Conservation (phyloP, 768 basidiomycete genomes). For the Kwoniella botswanensis region DNA sequence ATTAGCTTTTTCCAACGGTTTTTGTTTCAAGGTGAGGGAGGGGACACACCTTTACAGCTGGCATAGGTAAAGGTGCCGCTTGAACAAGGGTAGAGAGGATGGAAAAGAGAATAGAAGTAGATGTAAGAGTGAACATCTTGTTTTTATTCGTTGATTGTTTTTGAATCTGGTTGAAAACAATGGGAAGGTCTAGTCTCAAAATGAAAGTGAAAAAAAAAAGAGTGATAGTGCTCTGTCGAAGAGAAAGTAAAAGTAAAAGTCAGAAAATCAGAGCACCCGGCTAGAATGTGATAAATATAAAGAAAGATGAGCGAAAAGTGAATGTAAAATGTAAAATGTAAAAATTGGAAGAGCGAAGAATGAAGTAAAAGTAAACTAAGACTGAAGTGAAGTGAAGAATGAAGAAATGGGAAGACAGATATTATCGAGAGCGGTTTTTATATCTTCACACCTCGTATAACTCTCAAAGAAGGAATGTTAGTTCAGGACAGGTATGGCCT, state of each 20-base stretch:
- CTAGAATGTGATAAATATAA: slow-evolving; percentile 12
- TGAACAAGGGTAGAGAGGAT: slow-evolving; percentile 31
- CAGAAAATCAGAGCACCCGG: slow-evolving; percentile 25
- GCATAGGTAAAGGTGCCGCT: slow-evolving; percentile 36
- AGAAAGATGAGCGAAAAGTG: slow-evolving; percentile 21
- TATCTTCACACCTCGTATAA: background rate
- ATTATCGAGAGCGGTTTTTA: slow-evolving; percentile 8
- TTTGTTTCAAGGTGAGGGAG: too few species aligned
- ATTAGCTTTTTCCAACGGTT: too few species aligned
- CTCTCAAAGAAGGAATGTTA: background rate
- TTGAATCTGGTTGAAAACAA: background rate
- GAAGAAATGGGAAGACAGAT: background rate
- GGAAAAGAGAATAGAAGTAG: slow-evolving; percentile 30
- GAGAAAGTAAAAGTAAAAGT: slow-evolving; percentile 20
- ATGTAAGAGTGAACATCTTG: slow-evolving; percentile 34
- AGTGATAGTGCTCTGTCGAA: slow-evolving; percentile 25
- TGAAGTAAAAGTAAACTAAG: slow-evolving; percentile 8
- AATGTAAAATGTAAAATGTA: slow-evolving; percentile 9
- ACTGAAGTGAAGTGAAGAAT: slow-evolving; percentile 24
- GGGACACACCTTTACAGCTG: slow-evolving; percentile 30
- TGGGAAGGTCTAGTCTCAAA: background rate
- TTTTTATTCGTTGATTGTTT: slow-evolving; percentile 1
- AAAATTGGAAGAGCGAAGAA: slow-evolving; percentile 8
- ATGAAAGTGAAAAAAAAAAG: slow-evolving; percentile 7
- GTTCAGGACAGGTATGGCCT: background rate